Base-by-base conservation (phyloP, 768 basidiomycete genomes). In the Floccularia luteovirens region DNA sequence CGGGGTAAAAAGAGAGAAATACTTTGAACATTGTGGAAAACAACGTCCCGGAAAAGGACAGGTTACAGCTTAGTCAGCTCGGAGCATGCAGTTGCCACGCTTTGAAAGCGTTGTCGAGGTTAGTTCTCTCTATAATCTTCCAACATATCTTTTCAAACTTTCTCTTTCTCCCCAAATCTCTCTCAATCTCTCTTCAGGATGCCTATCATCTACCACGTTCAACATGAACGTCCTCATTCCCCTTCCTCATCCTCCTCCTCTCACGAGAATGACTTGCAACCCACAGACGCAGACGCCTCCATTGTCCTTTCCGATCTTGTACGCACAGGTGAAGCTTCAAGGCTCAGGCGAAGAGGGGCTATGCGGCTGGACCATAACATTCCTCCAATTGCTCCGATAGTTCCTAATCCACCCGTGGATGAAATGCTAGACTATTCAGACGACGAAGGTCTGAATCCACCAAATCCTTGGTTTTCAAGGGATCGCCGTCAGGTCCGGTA, bases 231-330 rank as follows among this genome's bases (percentile, higher is more conserved):
- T n/a, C n/a, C n/a, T n/a, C n/a, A n/a, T n/a, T n/a, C n/a, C n/a
- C 17, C 33, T 10, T 10, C 8, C 8, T 19, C 33, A 17, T 10
- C 10, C 10, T 34, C 33, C 8, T 10, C 10, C 10, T 8, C 8
- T 17, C 11, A 31, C 20, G 25, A 38, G 23, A 21, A 2, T 31
- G 21, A 22, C 21, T 25, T 31, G 31, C 31, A 34, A 19, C 22
- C 44, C 3, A 51, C 47, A 13, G 79, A 82, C 43, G 69, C 65
- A 2, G 83, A 87, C 48, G 79, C 78, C 51, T 70, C 77, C 23
- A 79, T 87, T 41, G 74, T 84, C 14, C 71, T 86, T 32, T 82
- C 80, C 1, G 83, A 86, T 56, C 69, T 87, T 30, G 68, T 86
- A 12, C 79, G 84, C 37, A 78, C 78, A 1, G 84, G 77, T 12